A percentile compares a stretch with the other conserved stretches of the same genome.
Evolutionary conservation across 108 stramenopile genomes (phyloP).

Genomic region (Aurantiochytrium sp.): DNA sequence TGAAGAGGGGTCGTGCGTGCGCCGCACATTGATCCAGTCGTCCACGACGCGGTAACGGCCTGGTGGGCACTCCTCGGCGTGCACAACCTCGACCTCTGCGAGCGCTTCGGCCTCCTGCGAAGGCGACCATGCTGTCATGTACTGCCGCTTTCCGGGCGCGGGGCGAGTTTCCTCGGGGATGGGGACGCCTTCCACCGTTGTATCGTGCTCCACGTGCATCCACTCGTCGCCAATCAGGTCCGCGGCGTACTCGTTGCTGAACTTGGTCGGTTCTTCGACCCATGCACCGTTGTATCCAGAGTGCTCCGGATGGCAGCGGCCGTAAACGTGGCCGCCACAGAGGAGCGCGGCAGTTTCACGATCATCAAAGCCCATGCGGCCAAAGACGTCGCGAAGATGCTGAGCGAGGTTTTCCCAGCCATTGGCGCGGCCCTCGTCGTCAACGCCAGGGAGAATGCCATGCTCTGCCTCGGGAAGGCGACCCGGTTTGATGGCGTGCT

Average conservation of each 20-base stretch:
- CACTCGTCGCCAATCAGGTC: conserved; percentile 53
- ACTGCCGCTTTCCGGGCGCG: conserved; percentile 49
- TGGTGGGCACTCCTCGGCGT: neutral
- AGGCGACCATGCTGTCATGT: conserved; percentile 22
- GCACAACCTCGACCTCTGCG: neutral
- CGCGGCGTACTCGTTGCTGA: conserved; percentile 80
- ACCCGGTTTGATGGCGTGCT: neutral
- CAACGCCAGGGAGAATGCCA: conserved; percentile 36
- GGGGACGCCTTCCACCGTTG: neutral
- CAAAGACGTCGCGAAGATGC: conserved; percentile 63
- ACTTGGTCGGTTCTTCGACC: conserved; percentile 63
- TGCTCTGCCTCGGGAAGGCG: conserved; percentile 34
- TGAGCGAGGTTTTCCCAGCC: conserved; percentile 48
- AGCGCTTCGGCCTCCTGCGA: neutral
- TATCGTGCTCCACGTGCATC: conserved; percentile 23
- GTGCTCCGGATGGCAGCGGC: conserved; percentile 63
- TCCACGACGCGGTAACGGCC: neutral
- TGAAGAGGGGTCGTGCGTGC: neutral
- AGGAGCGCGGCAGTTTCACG: conserved; percentile 74
- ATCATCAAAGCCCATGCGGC: conserved; percentile 80
- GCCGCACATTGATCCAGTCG: neutral
- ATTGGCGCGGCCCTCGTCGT: conserved; percentile 38
- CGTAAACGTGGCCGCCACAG: conserved; percentile 81
- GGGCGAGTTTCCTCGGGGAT: conserved; percentile 51
- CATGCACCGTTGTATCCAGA: conserved; percentile 68